Base-by-base conservation (phyloP, 768 basidiomycete genomes). In the Brasilioporus rufonigricans region DNA sequence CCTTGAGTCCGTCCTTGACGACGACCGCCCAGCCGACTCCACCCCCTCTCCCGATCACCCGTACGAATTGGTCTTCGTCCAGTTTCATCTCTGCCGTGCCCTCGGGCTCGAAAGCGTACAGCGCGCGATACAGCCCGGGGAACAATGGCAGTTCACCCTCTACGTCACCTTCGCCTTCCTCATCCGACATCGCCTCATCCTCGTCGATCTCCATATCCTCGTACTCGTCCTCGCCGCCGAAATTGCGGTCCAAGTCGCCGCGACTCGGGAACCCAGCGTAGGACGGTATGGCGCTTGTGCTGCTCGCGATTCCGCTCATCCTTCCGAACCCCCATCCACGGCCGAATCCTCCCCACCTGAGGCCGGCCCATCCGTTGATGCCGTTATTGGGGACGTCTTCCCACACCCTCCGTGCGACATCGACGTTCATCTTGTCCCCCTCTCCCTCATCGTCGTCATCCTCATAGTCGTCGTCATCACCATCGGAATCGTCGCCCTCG, bases 21-120 rank as follows among this genome's bases (percentile, higher is more conserved):
- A 84, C 89, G 10, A 91, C 84, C 0, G 87, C 89, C 90, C 89
- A 91, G 0, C 89, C 89, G 3, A 86, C 84, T 0, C 88, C 88
- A 0, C 89, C 89, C 5, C 89, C 88, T 45, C 88, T 64, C 11
- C 89, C 89, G 4, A 91, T 69, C 26, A 91, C 88, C 2, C 76
- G 75, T 14, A 93, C 85, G 44, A 88, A 59, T 72, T 93, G 88
- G 44, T 86, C 91, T 69, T 91, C 88, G 59, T 77, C 81, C 51
- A 93, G 71, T 41, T 75, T 76, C 89, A 93, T 91, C 81, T 94
- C 92, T 32, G 89, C 87, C 18, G 82, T 83, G 2, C 89, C 86
- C 62, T 92, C 89, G 0, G 89, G 87, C 56, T 85, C 84, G 58
- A 94, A 93, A 5, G 83, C 77, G 58, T 87, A 93, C 68, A 91